Percentiles rank a stretch among this genome's conserved stretches.
phyloP scores from a whole-genome alignment of 2,329 filamentous ascomycete genomes.

The Xylariales sp. region DNA sequence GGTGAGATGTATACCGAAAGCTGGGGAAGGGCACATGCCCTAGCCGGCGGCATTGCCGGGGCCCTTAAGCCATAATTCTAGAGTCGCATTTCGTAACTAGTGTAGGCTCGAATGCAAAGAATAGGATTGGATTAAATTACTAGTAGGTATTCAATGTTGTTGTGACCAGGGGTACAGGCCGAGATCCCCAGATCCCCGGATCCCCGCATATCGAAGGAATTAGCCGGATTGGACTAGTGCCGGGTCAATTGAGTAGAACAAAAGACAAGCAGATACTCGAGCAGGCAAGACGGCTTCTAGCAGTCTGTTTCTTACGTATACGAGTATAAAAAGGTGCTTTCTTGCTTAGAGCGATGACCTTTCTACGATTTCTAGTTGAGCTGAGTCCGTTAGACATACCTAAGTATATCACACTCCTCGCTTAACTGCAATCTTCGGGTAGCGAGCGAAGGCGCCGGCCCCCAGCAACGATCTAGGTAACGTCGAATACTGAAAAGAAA shows the following conservation, averaged over 20 bases:
- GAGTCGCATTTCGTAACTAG: neutral
- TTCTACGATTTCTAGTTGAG: neutral
- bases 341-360: neutral
- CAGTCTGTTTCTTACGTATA: neutral
- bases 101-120: neutral
- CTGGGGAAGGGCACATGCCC: conserved; percentile 2
- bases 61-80: neutral
- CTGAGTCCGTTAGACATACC: neutral
- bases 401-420: neutral
- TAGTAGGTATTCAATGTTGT: neutral
- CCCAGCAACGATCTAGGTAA: neutral
- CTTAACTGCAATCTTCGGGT: neutral
- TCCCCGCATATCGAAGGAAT: conserved; percentile 4
- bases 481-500: neutral
- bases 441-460: neutral
- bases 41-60: conserved; percentile 3
- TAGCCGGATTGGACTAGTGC: neutral
- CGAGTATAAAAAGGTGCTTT: neutral
- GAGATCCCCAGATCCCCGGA: neutral
- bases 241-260: neutral
- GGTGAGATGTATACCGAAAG: conserved; percentile 35
- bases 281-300: neutral
- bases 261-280: neutral
- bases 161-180: neutral
- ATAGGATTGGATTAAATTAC: neutral